Percentiles rank a stretch among this genome's conserved stretches.
These are phyloP conservation scores for Clonostachys byssicola DNA, from an alignment of 2,329 filamentous ascomycete genomes.

Conservation along the genomic window DNA sequence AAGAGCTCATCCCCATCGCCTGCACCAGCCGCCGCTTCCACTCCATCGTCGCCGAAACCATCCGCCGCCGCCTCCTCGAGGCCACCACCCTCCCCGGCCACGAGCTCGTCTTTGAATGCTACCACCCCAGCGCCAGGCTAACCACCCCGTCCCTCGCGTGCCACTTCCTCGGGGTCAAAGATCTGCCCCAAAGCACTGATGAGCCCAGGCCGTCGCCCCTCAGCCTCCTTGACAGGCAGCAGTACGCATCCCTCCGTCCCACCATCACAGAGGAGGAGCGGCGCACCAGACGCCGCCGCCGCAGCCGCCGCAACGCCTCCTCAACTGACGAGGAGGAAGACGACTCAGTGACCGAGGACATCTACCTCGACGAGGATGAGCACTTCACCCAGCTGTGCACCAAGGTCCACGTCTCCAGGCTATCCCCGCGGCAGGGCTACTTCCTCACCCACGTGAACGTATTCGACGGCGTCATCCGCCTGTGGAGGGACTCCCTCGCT, in stretches of 20 bases:
- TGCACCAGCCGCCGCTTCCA: conserved; percentile 60
- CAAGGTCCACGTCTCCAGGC: conserved; percentile 63
- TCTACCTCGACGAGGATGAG: conserved; percentile 66
- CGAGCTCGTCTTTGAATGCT: conserved; percentile 73
- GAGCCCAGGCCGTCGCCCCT: conserved; percentile 29
- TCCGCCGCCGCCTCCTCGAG: conserved; percentile 58
- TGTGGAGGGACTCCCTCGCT: conserved; percentile 71
- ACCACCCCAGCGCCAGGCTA: conserved; percentile 65
- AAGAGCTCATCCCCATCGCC: conserved; percentile 51
- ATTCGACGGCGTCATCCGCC: conserved; percentile 62
- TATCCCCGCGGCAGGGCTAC: conserved; percentile 54
- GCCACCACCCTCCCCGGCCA: conserved; percentile 26
- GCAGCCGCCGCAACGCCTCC: conserved; percentile 1
- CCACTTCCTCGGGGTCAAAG: conserved; percentile 56
- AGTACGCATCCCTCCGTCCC: conserved; percentile 70
- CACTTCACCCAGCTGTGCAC: conserved; percentile 72
- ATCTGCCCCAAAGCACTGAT: conserved; percentile 1
- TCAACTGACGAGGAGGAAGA: conserved; percentile 19
- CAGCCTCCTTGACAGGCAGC: conserved; percentile 30
- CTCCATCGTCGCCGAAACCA: conserved; percentile 55
- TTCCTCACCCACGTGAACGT: conserved; percentile 64
- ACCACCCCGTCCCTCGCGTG: conserved; percentile 66
- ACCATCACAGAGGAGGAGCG: conserved; percentile 49
- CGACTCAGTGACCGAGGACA: conserved; percentile 46
- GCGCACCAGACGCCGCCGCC: conserved; percentile 9